phyloP scores from a whole-genome alignment of 202 grass and related monocot species.

The Thinopyrum obtusiflorum region DNA sequence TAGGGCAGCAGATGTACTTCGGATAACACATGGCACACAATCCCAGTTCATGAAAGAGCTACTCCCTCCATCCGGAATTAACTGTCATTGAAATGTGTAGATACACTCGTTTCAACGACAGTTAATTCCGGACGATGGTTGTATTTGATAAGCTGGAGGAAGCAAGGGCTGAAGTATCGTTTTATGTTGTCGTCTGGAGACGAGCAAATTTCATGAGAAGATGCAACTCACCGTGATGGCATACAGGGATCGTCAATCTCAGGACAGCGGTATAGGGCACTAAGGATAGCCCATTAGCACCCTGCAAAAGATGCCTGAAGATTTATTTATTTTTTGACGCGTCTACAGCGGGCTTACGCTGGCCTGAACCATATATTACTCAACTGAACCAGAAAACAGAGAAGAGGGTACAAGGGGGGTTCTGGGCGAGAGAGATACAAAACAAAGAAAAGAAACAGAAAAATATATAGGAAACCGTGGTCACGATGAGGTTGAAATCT shows the following conservation, averaged over 20 bases:
- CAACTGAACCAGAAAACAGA: too few species aligned
- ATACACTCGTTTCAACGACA: too few species aligned
- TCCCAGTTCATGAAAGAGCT: slow-evolving; percentile 81
- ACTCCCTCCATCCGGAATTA: neutral
- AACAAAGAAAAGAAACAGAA: too few species aligned
- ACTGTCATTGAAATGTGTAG: too few species aligned
- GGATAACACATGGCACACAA: slow-evolving; percentile 68
- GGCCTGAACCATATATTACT: too few species aligned
- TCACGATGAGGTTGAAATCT: neutral
- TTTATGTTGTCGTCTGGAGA: slow-evolving; percentile 44
- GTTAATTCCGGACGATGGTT: too few species aligned
- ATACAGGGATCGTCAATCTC: neutral
- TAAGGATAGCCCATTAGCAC: neutral
- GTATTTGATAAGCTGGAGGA: slow-evolving; percentile 57
- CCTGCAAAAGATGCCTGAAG: neutral
- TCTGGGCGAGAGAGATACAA: too few species aligned
- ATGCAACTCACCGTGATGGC: neutral
- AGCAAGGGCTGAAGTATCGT: slow-evolving; percentile 67
- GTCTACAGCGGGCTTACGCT: too few species aligned
- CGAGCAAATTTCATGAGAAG: slow-evolving; percentile 19
- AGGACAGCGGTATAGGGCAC: too few species aligned
- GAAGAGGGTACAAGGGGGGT: too few species aligned
- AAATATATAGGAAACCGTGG: neutral
- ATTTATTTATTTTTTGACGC: too few species aligned
- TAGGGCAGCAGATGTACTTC: slow-evolving; percentile 68